Conservation (phyloP, 1,139 yeast genomes). For the Zygosaccharomyces pseudobailii region DNA sequence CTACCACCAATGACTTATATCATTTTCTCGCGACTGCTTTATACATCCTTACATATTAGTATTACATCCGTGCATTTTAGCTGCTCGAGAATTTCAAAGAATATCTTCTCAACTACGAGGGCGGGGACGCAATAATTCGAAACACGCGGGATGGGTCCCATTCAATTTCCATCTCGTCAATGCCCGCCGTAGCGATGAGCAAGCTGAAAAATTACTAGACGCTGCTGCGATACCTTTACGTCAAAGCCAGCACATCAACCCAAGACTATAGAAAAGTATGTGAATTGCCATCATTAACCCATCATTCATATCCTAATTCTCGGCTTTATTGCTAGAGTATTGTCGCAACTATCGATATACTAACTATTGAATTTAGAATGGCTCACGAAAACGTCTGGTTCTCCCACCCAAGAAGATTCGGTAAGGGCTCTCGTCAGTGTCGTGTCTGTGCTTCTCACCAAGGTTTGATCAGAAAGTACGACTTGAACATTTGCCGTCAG, state of each 20-base stretch:
- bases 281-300: neutral
- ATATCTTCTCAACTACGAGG: neutral
- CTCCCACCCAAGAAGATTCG: slow-evolving; percentile 99
- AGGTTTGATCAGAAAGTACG: slow-evolving; percentile 99
- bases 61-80: neutral
- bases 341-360: neutral
- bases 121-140: neutral
- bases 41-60: neutral
- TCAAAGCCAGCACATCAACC: slow-evolving; percentile 3
- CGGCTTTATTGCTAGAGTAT: neutral
- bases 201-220: neutral
- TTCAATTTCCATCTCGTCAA: neutral
- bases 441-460: slow-evolving; percentile 99
- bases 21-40: neutral
- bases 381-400: slow-evolving; percentile 99
- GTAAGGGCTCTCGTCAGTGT: slow-evolving; percentile 99
- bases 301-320: neutral
- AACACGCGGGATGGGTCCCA: neutral
- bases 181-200: neutral
- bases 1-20: too few relatives aligned
- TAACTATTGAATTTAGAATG: slow-evolving; percentile 53
- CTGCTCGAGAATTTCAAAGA: neutral
- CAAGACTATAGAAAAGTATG: slow-evolving; percentile 9
- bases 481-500: slow-evolving; percentile 99
- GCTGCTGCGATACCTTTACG: neutral